Evolutionary conservation across 2,329 filamentous ascomycete genomes (phyloP).

Genomic region (Phoma herbarum): DNA sequence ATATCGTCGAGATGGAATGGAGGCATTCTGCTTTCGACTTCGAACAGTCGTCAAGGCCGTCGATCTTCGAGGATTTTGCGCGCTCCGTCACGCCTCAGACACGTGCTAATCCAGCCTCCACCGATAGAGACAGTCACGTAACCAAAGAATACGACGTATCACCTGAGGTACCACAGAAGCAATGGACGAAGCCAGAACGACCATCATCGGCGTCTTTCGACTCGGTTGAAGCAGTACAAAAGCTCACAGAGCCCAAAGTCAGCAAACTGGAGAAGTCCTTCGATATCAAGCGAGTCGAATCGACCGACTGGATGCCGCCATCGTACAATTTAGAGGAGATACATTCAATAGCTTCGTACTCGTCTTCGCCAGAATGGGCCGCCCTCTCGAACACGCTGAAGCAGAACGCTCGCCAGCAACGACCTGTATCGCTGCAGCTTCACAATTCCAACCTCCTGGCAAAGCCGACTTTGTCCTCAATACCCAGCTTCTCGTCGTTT

Average conservation of each 20-base stretch:
- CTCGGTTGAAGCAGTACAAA: constrained; percentile 26
- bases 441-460: constrained; percentile 23
- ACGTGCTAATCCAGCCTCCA: constrained; percentile 17
- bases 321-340: constrained; percentile 30
- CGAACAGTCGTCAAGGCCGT: constrained; percentile 17
- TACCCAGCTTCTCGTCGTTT: constrained; percentile 28
- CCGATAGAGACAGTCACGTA: constrained; percentile 19
- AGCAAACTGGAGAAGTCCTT: constrained; percentile 27
- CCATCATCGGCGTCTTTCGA: constrained; percentile 29
- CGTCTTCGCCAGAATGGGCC: constrained; percentile 35
- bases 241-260: constrained; percentile 22
- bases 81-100: constrained; percentile 6
- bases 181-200: constrained; percentile 31
- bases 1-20: constrained; percentile 22
- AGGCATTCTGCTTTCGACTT: constrained; percentile 22
- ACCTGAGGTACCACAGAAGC: constrained; percentile 25
- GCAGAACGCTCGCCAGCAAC: constrained; percentile 26
- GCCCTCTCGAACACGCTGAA: constrained; percentile 31
- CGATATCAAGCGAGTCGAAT: constrained; percentile 27
- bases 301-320: constrained; percentile 28
- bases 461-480: constrained; percentile 12
- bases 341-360: constrained; percentile 25
- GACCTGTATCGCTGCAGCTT: constrained; percentile 26
- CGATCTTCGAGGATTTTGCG: constrained; percentile 17
- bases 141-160: constrained; percentile 21